Percentiles rank a stretch among this genome's conserved stretches.
These are phyloP conservation scores for Paraleonurus japonicus DNA, from an alignment of 257 asterid genomes.

Conservation along the genomic window DNA sequence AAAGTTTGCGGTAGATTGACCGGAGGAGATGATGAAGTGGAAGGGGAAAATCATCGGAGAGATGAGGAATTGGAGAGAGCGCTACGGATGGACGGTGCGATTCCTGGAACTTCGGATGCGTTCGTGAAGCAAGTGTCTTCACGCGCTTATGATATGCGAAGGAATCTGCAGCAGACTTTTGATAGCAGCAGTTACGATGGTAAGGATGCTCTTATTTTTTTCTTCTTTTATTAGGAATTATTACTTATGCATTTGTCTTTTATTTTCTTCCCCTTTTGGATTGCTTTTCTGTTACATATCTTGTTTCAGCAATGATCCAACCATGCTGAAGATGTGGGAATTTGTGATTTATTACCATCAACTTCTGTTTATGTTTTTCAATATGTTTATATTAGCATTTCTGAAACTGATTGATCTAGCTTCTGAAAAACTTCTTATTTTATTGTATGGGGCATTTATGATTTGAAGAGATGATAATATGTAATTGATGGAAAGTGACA, in stretches of 20 bases:
- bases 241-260: background rate
- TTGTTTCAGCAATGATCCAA: background rate
- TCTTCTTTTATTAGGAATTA: background rate
- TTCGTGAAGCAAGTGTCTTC: slow-evolving; percentile 89
- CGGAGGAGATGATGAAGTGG: slow-evolving; percentile 35
- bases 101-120: slow-evolving; percentile 72
- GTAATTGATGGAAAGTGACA: background rate
- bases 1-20: slow-evolving; percentile 34
- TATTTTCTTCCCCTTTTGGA: background rate
- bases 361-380: background rate
- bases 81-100: slow-evolving; percentile 82
- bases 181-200: slow-evolving; percentile 95
- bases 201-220: slow-evolving; percentile 18
- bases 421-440: background rate
- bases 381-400: background rate
- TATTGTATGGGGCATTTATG: background rate
- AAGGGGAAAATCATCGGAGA: slow-evolving; percentile 42
- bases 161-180: slow-evolving; percentile 84
- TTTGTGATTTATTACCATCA: slow-evolving; percentile 2
- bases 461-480: background rate
- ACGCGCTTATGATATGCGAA: slow-evolving; percentile 88
- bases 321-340: slow-evolving; percentile 6
- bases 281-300: background rate
- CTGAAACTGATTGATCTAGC: background rate
- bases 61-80: slow-evolving; percentile 88